Percentiles rank a stretch among this genome's conserved stretches.
Evolutionary conservation across 2,329 filamentous ascomycete genomes (phyloP).

Genomic region (Camillea tinctor): DNA sequence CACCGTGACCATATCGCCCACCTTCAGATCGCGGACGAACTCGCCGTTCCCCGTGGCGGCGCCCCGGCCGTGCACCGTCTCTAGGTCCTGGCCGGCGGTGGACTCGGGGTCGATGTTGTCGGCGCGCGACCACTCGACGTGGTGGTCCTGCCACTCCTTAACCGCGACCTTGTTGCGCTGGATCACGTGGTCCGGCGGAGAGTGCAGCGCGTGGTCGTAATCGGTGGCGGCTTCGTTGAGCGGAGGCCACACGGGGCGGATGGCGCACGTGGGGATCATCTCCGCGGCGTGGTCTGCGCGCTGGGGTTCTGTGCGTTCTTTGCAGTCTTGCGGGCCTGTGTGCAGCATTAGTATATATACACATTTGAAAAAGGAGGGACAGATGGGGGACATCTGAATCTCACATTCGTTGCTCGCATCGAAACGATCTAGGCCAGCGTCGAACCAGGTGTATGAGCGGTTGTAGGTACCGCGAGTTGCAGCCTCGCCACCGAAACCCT

Average conservation of each 20-base stretch:
- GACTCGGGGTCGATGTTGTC: constrained; percentile 48
- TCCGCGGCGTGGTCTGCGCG: constrained; percentile 1
- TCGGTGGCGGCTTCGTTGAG: constrained; percentile 18
- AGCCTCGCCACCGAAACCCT: constrained; percentile 50
- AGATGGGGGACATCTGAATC: neutral
- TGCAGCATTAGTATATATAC: constrained; percentile 9
- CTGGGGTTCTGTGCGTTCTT: constrained; percentile 11
- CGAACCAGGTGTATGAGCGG: constrained; percentile 62
- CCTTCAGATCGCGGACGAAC: constrained; percentile 53
- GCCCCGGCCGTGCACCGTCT: constrained; percentile 46
- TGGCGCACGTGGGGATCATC: constrained; percentile 24
- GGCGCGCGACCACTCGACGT: constrained; percentile 52
- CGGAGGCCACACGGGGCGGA: constrained; percentile 31
- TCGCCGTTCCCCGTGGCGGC: constrained; percentile 49
- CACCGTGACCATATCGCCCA: constrained; percentile 62
- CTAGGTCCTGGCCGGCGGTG: constrained; percentile 37
- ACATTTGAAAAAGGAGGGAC: neutral
- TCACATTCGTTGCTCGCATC: constrained; percentile 36
- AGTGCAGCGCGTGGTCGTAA: constrained; percentile 40
- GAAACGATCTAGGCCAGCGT: constrained; percentile 58
- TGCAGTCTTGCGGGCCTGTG: constrained; percentile 15
- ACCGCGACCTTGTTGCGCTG: constrained; percentile 46
- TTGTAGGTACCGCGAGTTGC: constrained; percentile 40
- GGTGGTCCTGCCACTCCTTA: constrained; percentile 38
- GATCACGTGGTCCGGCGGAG: constrained; percentile 40